Conservation (phyloP, 2,329 filamentous ascomycete species). For the Cytospora paraplurivora region DNA sequence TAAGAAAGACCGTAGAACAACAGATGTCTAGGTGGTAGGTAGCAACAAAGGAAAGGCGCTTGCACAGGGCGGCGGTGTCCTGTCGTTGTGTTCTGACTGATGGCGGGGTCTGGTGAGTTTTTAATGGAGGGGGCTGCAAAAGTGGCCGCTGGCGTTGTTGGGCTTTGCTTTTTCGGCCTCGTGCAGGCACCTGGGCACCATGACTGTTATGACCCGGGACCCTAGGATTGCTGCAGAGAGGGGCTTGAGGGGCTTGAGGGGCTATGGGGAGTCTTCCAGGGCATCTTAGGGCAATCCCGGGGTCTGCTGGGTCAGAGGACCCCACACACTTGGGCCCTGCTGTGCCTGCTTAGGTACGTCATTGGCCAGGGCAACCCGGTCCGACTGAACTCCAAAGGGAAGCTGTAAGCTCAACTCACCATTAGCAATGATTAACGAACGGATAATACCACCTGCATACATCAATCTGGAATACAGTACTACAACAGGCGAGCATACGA, state of each 20-base stretch:
- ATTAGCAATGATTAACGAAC: too few species aligned
- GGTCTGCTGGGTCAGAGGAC: background rate
- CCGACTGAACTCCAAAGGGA: background rate
- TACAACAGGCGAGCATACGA: background rate
- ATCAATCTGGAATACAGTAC: background rate
- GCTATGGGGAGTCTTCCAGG: background rate
- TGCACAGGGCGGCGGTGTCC: conserved; percentile 3
- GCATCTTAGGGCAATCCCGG: background rate
- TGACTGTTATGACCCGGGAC: too few species aligned
- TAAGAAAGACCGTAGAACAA: conserved; percentile 9
- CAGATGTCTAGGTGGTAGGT: background rate
- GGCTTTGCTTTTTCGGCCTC: conserved; percentile 5
- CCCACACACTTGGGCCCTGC: background rate
- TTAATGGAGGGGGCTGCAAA: conserved; percentile 18
- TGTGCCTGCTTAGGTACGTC: background rate
- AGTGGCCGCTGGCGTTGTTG: conserved; percentile 12
- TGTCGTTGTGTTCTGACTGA: conserved; percentile 16
- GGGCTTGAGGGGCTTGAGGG: too few species aligned
- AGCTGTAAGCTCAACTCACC: background rate
- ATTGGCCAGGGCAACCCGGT: background rate
- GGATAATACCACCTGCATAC: background rate
- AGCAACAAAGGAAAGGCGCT: conserved; percentile 15
- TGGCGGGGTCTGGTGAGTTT: conserved; percentile 29
- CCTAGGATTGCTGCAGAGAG: too few species aligned
- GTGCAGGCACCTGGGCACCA: conserved; percentile 10